Base-by-base conservation (phyloP, 2,329 filamentous ascomycete species). In the Clarireedia paspali region DNA sequence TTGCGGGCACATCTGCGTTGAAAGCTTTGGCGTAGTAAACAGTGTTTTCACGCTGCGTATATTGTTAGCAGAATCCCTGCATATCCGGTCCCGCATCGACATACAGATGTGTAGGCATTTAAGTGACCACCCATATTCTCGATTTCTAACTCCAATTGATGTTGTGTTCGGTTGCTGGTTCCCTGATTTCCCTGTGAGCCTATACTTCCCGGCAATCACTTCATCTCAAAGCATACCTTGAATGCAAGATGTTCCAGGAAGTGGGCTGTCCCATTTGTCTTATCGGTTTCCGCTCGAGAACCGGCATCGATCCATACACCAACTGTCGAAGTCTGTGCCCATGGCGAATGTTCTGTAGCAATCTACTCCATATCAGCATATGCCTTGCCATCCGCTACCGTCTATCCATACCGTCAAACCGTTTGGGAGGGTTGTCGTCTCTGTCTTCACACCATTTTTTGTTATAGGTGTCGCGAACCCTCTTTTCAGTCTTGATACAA, bases 1-100 rank as follows among this genome's bases (percentile, higher is more conserved):
- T 89, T 74, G 91, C 88, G 69, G 91, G 91, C 60, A 97, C 91
- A 73, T 99, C 92, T 75, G 88, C 85, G 81, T 99, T 99, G 82
- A 99, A 96, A 63, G 92, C 87, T 80, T 97, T 96, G 76, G 94
- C 94, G 76, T 97, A 99, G 84, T 99, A 99, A 72, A 99, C 94
- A 69, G 94, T 99, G 83, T 96, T 97, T 77, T 99, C 94, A 75
- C 94, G 90, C 91, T 89, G 50, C 14, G 69, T 62, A 54, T 42
- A 53, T 34, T 9, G 44, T 62, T 57, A 67, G 64, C 47, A 55
- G 53, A 39, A 39, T 30, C 39, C 55, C 40, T 50, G 17, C 26
- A 27, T 45, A 38, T 56, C 57, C 57, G 55, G 50, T 48, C 54
- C 27, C 26, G 47, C 57, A 68, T 66, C 76, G 58, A 67, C 87